Evolutionary conservation across 2,329 filamentous ascomycete genomes (phyloP).

Genomic region (Verticillium zaregamsianum): DNA sequence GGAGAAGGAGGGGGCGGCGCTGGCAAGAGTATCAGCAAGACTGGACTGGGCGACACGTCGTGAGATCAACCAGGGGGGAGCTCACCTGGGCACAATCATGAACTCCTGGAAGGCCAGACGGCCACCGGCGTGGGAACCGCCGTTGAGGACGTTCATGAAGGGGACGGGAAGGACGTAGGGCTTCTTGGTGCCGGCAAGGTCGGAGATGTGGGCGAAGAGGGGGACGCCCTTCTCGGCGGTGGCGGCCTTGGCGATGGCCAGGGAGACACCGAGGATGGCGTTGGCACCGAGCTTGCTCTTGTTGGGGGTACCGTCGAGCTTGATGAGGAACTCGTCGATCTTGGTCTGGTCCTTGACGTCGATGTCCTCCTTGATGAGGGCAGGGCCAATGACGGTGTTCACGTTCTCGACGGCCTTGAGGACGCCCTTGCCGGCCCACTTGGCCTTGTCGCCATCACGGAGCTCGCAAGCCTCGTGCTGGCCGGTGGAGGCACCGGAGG

Average conservation of each 20-base stretch:
- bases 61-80: constrained; percentile 12
- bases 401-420: constrained; percentile 83
- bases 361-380: constrained; percentile 75
- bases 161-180: constrained; percentile 85
- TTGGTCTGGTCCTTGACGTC: constrained; percentile 85
- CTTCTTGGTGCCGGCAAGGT: constrained; percentile 86
- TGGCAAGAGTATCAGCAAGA: constrained; percentile 23
- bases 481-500: constrained; percentile 87
- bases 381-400: constrained; percentile 75
- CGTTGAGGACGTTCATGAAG: constrained; percentile 93
- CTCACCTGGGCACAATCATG: constrained; percentile 84
- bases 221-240: constrained; percentile 85
- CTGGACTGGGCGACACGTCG: background rate
- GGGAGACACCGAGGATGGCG: constrained; percentile 78
- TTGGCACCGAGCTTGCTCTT: constrained; percentile 88
- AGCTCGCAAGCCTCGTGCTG: constrained; percentile 90
- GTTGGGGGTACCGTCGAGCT: constrained; percentile 79
- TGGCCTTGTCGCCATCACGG: constrained; percentile 82
- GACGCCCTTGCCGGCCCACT: constrained; percentile 86
- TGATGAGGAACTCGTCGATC: constrained; percentile 80
- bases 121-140: constrained; percentile 90
- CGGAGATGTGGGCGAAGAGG: constrained; percentile 83
- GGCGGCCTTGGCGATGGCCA: constrained; percentile 84
- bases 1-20: constrained; percentile 81
- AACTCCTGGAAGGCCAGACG: constrained; percentile 94